Conservation (phyloP, 768 basidiomycete species). For the Mycena crocata region DNA sequence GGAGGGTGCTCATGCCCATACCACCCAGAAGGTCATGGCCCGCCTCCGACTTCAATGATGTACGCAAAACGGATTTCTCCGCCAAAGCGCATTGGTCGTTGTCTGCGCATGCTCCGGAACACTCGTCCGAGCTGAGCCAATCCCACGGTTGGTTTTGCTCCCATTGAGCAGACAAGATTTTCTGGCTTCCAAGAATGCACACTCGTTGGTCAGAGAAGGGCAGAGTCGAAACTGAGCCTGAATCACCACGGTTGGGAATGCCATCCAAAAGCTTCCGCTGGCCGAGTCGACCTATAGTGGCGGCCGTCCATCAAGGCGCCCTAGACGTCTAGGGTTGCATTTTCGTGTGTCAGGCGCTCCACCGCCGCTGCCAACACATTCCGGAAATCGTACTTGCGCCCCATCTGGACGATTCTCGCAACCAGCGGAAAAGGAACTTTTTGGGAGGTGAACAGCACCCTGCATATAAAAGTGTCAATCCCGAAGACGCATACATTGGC, state of each 20-base stretch:
- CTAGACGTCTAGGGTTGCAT: not conserved
- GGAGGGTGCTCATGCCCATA: no score
- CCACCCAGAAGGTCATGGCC: not conserved
- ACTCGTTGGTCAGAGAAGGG: not conserved
- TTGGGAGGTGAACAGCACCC: conserved; percentile 1
- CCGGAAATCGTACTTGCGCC: conserved; percentile 21
- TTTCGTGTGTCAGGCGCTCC: conserved; percentile 10
- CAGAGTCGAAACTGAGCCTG: not conserved
- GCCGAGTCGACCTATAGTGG: not conserved
- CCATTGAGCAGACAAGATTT: conserved; percentile 8
- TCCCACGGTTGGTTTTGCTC: not conserved
- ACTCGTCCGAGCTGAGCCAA: not conserved
- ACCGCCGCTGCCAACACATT: conserved; percentile 9
- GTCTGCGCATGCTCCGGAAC: not conserved
- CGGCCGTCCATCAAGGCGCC: not conserved
- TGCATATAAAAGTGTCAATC: not conserved
- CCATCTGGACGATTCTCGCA: conserved; percentile 6
- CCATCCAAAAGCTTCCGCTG: not conserved
- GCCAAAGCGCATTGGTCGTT: not conserved
- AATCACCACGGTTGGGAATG: not conserved
- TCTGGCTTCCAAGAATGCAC: not conserved
- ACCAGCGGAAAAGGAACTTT: conserved; percentile 1
- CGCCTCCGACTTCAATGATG: not conserved
- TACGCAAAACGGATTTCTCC: not conserved
- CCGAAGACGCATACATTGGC: no score